Evolutionary conservation across 2,329 filamentous ascomycete genomes (phyloP).

Genomic region (Parastagonospora nodorum): DNA sequence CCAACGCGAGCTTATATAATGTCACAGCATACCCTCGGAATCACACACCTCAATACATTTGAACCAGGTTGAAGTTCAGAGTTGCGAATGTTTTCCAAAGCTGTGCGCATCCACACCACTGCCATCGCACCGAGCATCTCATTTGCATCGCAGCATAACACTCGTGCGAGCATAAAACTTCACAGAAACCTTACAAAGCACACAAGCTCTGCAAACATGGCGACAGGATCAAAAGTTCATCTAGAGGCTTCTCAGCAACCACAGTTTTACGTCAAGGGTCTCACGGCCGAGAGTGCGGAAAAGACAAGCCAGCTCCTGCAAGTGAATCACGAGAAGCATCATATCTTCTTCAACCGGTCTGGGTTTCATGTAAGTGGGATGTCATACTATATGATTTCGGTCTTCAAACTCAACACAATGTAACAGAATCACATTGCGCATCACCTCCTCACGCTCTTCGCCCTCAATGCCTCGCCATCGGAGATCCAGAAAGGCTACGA

Average conservation of each 20-base stretch:
- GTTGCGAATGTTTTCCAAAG: slow-evolving; percentile 10
- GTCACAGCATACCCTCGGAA: neutral
- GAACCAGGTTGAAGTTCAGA: neutral
- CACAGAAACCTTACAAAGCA: neutral
- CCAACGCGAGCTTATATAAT: neutral
- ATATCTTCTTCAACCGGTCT: slow-evolving; percentile 77
- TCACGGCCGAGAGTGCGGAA: slow-evolving; percentile 63
- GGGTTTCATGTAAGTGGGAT: slow-evolving; percentile 68
- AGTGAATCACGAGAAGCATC: slow-evolving; percentile 73
- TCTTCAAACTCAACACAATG: neutral
- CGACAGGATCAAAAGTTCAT: slow-evolving; percentile 42
- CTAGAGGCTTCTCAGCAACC: slow-evolving; percentile 51
- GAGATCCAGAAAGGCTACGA: slow-evolving; percentile 69
- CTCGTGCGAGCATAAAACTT: neutral
- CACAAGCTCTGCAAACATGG: slow-evolving; percentile 28
- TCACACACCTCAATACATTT: neutral
- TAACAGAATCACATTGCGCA: slow-evolving; percentile 74
- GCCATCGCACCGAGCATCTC: neutral
- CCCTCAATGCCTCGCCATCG: slow-evolving; percentile 68
- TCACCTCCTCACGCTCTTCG: slow-evolving; percentile 76
- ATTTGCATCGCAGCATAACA: neutral
- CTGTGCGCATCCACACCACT: slow-evolving; percentile 5
- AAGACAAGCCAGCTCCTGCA: slow-evolving; percentile 73
- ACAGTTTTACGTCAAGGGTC: slow-evolving; percentile 52
- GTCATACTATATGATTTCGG: neutral